Evolutionary conservation across 805 yeast species (phyloP), one percentile per base, ranked within the genome.

Genomic region (Huiozyma naganishii): DNA sequence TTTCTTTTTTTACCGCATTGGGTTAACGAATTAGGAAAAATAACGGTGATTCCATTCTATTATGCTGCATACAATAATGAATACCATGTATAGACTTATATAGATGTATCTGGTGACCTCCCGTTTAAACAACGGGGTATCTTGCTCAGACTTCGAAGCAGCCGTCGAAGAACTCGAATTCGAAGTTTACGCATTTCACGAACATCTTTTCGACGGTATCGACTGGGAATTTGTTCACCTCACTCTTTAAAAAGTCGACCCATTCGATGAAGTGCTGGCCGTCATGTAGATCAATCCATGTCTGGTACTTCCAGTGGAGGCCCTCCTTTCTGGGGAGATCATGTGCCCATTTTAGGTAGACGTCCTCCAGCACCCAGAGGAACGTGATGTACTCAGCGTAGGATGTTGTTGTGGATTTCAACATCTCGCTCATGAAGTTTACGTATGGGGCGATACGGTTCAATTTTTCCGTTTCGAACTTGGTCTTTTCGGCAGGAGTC

Each of bases 301-400:
- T 76, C 39, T 69, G 65, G 46, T 69, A 59, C 48, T 70, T 73
- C 66, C 70, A 74, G 27, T 63, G 65, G 33, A 74, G 55, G 40
- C 62, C 52, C 1, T 50, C 45, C 1, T 58, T 45, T 29, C 53
- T 55, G 13, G 63, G 60, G 32, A 64, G 59, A 45, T 62, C 52
- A 30, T 70, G 65, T 1, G 77, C 78, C 80, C 80, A 76, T 27
- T 68, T 69, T 36, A 72, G 61, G 50, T 75, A 76, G 1, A 72
- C 73, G 36, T 65, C 64, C 48, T 75, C 80, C 70, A 73, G 70
- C 13, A 67, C 63, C 57, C 68, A 74, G 36, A 66, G 45, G 33
- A 63, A 64, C 1, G 77, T 72, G 35, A 73, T 60, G 27, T 72
- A 42, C 48, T 71, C 69, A 3, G 65, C 60, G 46, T 73, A 74